These are phyloP conservation scores for Trichocladium uniseriatum DNA, from an alignment of 495 filamentous ascomycete genomes.

Conservation along the genomic window DNA sequence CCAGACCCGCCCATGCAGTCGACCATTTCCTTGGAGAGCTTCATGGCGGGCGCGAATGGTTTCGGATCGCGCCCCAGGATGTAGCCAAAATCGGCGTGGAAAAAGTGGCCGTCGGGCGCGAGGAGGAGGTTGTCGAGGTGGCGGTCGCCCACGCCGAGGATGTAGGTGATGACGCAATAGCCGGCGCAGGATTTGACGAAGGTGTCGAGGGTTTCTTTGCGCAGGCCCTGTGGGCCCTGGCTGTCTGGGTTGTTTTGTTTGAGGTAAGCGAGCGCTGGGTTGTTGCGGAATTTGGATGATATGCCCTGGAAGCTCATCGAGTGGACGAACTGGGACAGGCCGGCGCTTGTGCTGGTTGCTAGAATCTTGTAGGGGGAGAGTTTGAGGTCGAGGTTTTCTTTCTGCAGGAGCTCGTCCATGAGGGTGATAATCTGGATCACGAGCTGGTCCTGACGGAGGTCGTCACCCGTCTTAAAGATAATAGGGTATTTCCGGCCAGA, in stretches of 20 bases:
- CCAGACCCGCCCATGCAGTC: slow-evolving; percentile 89
- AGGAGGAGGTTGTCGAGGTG: slow-evolving; percentile 95
- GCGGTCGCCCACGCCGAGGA: slow-evolving; percentile 94
- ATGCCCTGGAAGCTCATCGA: slow-evolving; percentile 75
- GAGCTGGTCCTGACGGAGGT: slow-evolving; percentile 93
- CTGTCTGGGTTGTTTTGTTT: slow-evolving; percentile 85
- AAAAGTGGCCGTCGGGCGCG: slow-evolving; percentile 86
- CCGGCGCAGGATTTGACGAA: slow-evolving; percentile 94
- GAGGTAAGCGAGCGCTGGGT: slow-evolving; percentile 69
- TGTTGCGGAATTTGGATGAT: slow-evolving; percentile 67
- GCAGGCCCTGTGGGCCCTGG: slow-evolving; percentile 70
- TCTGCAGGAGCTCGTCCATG: slow-evolving; percentile 92
- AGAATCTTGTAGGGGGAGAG: slow-evolving; percentile 93
- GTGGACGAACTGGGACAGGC: slow-evolving; percentile 85
- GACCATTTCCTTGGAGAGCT: slow-evolving; percentile 95
- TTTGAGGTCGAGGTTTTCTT: slow-evolving; percentile 95
- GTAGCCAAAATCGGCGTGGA: slow-evolving; percentile 97
- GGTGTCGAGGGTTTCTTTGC: slow-evolving; percentile 87
- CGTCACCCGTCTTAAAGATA: slow-evolving; percentile 95
- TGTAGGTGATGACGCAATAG: slow-evolving; percentile 98
- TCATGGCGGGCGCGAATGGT: slow-evolving; percentile 93
- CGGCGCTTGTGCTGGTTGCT: slow-evolving; percentile 79
- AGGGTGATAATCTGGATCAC: slow-evolving; percentile 97
- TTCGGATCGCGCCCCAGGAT: slow-evolving; percentile 97
- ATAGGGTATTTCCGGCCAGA: slow-evolving; percentile 74